Percentiles rank a stretch among this genome's conserved stretches.
These are phyloP conservation scores for Geotrichum carabidarum DNA, from an alignment of 1,139 yeast genomes.

Conservation along the genomic window DNA sequence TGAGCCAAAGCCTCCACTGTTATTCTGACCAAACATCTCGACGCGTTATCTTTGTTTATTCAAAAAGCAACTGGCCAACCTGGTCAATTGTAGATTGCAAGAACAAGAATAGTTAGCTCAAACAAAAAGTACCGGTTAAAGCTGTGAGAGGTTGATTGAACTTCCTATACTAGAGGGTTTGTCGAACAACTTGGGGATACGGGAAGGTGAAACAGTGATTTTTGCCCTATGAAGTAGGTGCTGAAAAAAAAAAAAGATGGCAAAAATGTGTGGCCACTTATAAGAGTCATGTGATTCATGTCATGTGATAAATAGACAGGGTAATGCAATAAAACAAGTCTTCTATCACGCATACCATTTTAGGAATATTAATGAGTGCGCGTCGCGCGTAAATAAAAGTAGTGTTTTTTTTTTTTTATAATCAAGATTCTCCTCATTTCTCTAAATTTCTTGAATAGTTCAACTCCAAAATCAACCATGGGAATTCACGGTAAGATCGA, in stretches of 20 bases:
- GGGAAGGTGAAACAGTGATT: no score
- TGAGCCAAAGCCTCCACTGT: conserved; percentile 16
- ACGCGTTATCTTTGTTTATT: neutral
- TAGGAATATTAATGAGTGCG: conserved; percentile 1
- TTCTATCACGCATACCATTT: neutral
- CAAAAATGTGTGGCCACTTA: no score
- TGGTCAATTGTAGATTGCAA: no score
- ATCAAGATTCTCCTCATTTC: neutral
- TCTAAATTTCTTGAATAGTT: neutral
- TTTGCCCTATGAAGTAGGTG: no score
- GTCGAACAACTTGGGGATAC: no score
- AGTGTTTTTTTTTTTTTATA: neutral
- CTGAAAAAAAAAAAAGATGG: no score
- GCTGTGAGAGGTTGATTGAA: no score
- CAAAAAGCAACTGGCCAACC: no score
- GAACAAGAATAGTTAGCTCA: no score
- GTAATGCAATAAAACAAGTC: neutral
- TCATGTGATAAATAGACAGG: neutral
- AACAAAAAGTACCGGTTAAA: no score
- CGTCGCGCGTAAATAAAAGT: conserved; percentile 2
- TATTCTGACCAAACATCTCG: conserved; percentile 16
- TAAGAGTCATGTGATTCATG: no score
- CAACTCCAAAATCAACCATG: conserved; percentile 1
- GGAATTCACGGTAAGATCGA: conserved; percentile 22
- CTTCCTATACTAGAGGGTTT: no score